phyloP scores from a whole-genome alignment of 345 rosid species.

The Aquilaria malaccensis region DNA sequence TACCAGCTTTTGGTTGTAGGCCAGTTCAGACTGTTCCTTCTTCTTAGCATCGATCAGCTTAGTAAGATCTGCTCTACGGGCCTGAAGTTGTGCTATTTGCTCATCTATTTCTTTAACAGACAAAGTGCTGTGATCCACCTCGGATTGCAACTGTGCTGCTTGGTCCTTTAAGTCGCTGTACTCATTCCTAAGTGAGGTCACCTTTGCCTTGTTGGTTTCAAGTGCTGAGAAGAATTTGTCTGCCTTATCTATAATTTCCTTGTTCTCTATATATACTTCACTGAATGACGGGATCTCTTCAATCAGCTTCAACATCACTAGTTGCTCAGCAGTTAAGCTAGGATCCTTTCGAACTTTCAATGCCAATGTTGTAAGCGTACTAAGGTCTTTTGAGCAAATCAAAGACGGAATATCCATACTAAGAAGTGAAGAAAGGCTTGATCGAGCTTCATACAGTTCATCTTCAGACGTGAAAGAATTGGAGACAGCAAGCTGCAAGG shows the following conservation, averaged over 20 bases:
- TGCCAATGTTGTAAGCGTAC: conserved; percentile 32
- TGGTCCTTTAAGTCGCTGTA: conserved; percentile 48
- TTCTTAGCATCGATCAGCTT: conserved; percentile 25
- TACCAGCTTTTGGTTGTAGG: conserved; percentile 30
- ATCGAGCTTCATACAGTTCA: conserved; percentile 38
- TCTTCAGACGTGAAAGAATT: conserved; percentile 23
- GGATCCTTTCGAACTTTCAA: conserved; percentile 40
- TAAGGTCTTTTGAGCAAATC: conserved; percentile 30
- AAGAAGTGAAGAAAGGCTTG: conserved; percentile 41
- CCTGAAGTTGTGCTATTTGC: conserved; percentile 43
- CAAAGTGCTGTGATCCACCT: conserved; percentile 27
- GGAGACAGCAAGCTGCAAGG: neutral
- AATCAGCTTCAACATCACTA: conserved; percentile 46
- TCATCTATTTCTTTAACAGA: conserved; percentile 41
- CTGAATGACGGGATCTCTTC: conserved; percentile 51
- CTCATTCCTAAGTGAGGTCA: conserved; percentile 36
- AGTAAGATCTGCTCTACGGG: conserved; percentile 30
- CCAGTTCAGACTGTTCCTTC: conserved; percentile 31
- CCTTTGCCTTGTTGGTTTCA: conserved; percentile 44
- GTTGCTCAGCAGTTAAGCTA: conserved; percentile 42
- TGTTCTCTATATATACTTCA: conserved; percentile 40
- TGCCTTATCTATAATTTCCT: conserved; percentile 28
- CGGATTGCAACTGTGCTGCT: conserved; percentile 32
- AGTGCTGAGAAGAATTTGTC: conserved; percentile 30
- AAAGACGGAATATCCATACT: conserved; percentile 41